phyloP scores from a whole-genome alignment of 78 protist genomes.

The Cyanophora paradoxa region DNA sequence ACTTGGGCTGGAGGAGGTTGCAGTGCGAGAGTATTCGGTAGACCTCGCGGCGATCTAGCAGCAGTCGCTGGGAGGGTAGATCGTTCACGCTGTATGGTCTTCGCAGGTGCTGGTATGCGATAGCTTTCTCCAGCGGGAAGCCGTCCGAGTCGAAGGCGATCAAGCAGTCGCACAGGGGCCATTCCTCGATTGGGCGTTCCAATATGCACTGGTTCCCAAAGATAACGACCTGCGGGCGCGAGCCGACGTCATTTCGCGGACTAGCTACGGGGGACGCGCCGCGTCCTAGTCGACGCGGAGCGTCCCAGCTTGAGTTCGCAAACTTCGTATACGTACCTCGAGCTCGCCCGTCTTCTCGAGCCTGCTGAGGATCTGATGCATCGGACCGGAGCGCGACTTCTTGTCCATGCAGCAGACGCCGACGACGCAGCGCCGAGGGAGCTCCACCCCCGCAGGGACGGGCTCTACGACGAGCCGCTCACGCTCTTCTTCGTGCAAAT shows the following conservation, averaged over 20 bases:
- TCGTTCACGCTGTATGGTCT: slow-evolving; percentile 40
- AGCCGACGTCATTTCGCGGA: not conserved
- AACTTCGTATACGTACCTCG: not conserved
- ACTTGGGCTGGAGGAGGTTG: slow-evolving; percentile 37
- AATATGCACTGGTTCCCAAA: not conserved
- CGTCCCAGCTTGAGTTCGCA: not conserved
- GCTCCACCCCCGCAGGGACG: not conserved
- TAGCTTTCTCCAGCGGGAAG: slow-evolving; percentile 62
- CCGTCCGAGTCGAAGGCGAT: slow-evolving; percentile 58
- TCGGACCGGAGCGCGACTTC: not conserved
- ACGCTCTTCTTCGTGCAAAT: not conserved
- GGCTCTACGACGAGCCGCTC: not conserved
- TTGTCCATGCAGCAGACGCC: slow-evolving; percentile 16
- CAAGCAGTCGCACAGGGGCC: slow-evolving; percentile 64
- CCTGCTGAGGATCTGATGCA: not conserved
- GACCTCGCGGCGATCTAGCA: slow-evolving; percentile 40
- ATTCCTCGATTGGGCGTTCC: slow-evolving; percentile 26
- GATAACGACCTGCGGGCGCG: not conserved
- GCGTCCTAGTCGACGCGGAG: too few relatives aligned
- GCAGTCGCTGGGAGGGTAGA: slow-evolving; percentile 34
- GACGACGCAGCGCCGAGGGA: not conserved
- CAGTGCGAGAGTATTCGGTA: slow-evolving; percentile 31
- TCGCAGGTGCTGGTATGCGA: not conserved
- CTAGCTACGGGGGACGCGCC: not conserved
- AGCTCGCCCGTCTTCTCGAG: not conserved